Evolutionary conservation across 352 stramenopile species (phyloP), one percentile per base, ranked within the genome.

Genomic region (Proteromonas lacertae): DNA sequence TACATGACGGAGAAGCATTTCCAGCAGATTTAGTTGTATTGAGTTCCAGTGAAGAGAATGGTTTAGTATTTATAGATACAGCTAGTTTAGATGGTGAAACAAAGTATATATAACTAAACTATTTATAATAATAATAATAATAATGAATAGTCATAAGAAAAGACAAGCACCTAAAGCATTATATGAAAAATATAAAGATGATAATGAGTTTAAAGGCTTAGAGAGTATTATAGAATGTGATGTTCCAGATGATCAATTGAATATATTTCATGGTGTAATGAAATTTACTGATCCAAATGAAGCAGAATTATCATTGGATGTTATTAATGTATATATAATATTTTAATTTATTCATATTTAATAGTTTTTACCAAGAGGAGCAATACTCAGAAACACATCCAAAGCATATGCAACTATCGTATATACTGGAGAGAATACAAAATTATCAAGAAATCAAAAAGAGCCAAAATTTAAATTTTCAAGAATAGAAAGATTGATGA

Each of bases 351-450:
- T n/a, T n/a, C n/a, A n/a, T n/a, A n/a, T n/a, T n/a, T n/a, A n/a
- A n/a, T n/a, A n/a, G n/a, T n/a, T 93, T 22, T 56, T 93, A 18
- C 55, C 92, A 4, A 65, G 80, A 20, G 77, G 78, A 12, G 81
- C 69, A 35, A 62, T 76, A 5, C 47, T 93, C 2, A 62, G 76
- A 30, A 93, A 89, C 56, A 91, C 75, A 13, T 60, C 81, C 25
- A 91, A 74, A 60, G 62, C 79, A 6, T 55, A 86, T 32, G 80
- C 75, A 20, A 18, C 92, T 2, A 69, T 84, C n/a, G 74, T 84
- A 36, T 88, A 86, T 49, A 92, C 76, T 14, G 68, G 68, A 0
- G 40, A 50, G 7, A 61, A 80, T 42, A 81, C 68, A 1, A 80
- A 80, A 40, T n/a, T n/a, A n/a, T n/a, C n/a, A n/a, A n/a, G n/a